Percentiles rank a stretch among this genome's conserved stretches.
Evolutionary conservation across 1,284 basidiomycete species (phyloP).

Genomic region (Ustilago cynodontis): DNA sequence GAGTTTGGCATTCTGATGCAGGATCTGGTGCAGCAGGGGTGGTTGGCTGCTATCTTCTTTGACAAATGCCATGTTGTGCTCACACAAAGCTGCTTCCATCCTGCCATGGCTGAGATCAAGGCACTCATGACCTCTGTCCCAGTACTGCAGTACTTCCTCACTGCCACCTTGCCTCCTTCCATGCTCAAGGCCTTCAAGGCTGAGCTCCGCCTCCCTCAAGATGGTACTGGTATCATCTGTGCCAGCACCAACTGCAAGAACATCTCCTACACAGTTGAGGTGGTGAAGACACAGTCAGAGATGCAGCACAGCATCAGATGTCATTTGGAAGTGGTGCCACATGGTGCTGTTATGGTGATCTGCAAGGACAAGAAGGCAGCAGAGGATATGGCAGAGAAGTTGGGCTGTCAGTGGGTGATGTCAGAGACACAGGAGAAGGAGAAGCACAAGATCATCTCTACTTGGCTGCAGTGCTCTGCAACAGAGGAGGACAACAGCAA

Average conservation of each 20-base stretch:
- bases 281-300: background rate
- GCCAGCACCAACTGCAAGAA: constrained; percentile 14
- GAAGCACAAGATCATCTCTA: background rate
- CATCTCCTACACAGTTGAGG: constrained; percentile 1
- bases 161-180: constrained; percentile 6
- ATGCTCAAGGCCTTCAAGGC: constrained; percentile 6
- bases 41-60: constrained; percentile 15
- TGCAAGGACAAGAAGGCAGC: background rate
- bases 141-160: constrained; percentile 8
- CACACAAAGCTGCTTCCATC: background rate
- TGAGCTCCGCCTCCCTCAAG: background rate
- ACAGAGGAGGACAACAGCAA: constrained; percentile 3
- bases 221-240: background rate
- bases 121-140: background rate
- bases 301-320: background rate
- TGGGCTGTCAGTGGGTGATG: background rate
- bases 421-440: constrained; percentile 6
- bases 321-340: background rate
- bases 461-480: constrained; percentile 3
- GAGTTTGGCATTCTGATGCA: background rate
- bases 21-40: background rate
- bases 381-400: background rate
- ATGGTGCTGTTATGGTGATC: constrained; percentile 6
- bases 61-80: constrained; percentile 9
- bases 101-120: constrained; percentile 3